A percentile compares a stretch with the other conserved stretches of the same genome.
phyloP scores from a whole-genome alignment of 441 rosid species.

The Bruguiera hainesii region DNA sequence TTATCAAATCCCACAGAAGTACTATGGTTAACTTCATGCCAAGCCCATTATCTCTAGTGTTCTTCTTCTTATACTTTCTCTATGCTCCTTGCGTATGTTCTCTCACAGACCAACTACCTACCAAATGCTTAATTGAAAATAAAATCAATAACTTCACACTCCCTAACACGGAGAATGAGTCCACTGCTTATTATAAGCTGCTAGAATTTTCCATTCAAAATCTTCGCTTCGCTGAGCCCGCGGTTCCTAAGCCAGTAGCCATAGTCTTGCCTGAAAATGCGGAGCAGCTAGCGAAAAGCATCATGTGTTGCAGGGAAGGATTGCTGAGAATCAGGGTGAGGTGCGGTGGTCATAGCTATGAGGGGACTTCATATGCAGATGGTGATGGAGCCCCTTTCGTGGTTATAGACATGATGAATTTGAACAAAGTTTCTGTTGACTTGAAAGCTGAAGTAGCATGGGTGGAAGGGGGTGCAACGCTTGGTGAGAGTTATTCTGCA shows the following conservation, averaged over 20 bases:
- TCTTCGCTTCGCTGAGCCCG: slow-evolving; percentile 21
- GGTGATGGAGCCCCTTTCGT: slow-evolving; percentile 34
- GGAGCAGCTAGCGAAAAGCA: slow-evolving; percentile 37
- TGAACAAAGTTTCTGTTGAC: slow-evolving; percentile 24
- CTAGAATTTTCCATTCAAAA: slow-evolving; percentile 28
- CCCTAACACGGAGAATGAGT: slow-evolving; percentile 23
- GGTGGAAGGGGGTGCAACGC: slow-evolving; percentile 62
- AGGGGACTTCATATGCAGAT: slow-evolving; percentile 48
- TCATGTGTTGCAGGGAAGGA: slow-evolving; percentile 40
- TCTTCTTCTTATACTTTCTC: slow-evolving; percentile 12
- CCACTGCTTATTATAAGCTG: slow-evolving; percentile 22
- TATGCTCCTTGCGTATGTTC: slow-evolving; percentile 15
- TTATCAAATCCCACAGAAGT: neutral
- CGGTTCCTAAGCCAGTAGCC: slow-evolving; percentile 33
- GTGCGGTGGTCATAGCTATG: slow-evolving; percentile 76
- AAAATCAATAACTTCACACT: slow-evolving; percentile 43
- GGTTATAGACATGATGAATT: slow-evolving; percentile 38
- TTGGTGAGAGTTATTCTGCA: slow-evolving; percentile 59
- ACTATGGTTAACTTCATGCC: slow-evolving; percentile 13
- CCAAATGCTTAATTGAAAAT: slow-evolving; percentile 34
- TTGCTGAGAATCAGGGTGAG: slow-evolving; percentile 42
- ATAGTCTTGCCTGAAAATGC: slow-evolving; percentile 48
- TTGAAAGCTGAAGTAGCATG: slow-evolving; percentile 41
- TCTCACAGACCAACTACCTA: slow-evolving; percentile 6
- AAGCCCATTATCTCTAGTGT: neutral